These are phyloP conservation scores for Didymella keratinophila DNA, from an alignment of 2,329 filamentous ascomycete species.

Conservation along the genomic window DNA sequence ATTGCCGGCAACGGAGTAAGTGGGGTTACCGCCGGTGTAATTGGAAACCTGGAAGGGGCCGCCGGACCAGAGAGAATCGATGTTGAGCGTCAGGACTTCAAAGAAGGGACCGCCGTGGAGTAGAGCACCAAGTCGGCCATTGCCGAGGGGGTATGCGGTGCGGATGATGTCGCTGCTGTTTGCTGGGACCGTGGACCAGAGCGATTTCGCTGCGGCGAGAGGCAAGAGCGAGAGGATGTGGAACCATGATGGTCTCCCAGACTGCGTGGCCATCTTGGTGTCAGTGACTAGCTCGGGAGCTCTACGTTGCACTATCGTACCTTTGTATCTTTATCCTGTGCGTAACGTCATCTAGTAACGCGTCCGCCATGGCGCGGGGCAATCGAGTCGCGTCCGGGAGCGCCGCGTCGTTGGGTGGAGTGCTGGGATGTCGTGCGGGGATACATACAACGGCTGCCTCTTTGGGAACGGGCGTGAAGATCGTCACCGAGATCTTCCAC, in stretches of 20 bases:
- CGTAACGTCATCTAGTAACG: background rate
- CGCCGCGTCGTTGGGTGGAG: background rate
- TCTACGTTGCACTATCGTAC: background rate
- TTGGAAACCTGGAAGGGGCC: slow-evolving; percentile 57
- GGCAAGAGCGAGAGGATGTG: background rate
- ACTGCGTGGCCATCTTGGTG: background rate
- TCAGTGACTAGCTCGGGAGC: background rate
- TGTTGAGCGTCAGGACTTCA: slow-evolving; percentile 57
- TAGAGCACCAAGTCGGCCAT: slow-evolving; percentile 58
- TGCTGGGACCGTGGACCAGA: slow-evolving; percentile 34
- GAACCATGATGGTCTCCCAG: background rate
- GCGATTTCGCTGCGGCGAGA: slow-evolving; percentile 21
- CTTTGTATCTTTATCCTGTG: background rate
- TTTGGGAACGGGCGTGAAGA: background rate
- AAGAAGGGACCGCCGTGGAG: slow-evolving; percentile 54
- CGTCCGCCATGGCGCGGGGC: slow-evolving; percentile 1
- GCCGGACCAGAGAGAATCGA: slow-evolving; percentile 61
- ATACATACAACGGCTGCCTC: background rate
- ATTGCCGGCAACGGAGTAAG: slow-evolving; percentile 37
- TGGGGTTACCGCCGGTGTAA: slow-evolving; percentile 60
- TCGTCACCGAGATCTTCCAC: slow-evolving; percentile 10
- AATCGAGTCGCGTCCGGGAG: background rate
- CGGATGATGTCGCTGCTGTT: slow-evolving; percentile 34
- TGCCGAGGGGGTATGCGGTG: slow-evolving; percentile 57
- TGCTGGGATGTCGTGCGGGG: slow-evolving; percentile 2